phyloP scores from a whole-genome alignment of 179 eudicot species.

The Spinacia oleracea region DNA sequence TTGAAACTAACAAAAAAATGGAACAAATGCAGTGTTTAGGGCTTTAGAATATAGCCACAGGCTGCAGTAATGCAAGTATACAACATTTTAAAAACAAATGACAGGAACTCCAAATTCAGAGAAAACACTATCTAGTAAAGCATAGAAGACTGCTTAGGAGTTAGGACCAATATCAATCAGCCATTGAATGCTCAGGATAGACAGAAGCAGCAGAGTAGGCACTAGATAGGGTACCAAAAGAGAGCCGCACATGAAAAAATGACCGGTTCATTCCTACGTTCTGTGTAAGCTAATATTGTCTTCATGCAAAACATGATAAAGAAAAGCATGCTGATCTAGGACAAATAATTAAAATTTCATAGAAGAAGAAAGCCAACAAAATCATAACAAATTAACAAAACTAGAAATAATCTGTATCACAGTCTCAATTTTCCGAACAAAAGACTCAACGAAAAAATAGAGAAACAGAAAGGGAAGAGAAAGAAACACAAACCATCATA shows the following conservation, averaged over 20 bases:
- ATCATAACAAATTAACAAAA: neutral
- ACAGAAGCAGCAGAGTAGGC: neutral
- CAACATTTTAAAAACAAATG: no score
- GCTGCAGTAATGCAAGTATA: no score
- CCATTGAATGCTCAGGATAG: neutral
- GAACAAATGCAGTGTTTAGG: neutral
- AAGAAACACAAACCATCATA: conserved; percentile 73
- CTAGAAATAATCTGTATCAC: neutral
- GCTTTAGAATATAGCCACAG: no score
- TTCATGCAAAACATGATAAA: neutral
- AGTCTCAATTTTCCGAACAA: neutral
- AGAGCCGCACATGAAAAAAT: neutral
- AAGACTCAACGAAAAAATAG: neutral
- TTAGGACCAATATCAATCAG: neutral
- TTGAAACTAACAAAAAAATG: neutral
- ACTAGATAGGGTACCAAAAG: neutral
- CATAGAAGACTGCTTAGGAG: neutral
- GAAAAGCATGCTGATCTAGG: neutral
- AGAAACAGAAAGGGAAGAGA: conserved; percentile 1
- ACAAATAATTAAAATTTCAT: neutral
- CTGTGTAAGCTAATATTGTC: neutral
- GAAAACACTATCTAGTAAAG: neutral
- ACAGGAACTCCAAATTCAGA: no score
- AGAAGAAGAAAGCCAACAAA: neutral
- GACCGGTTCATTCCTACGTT: neutral